Percentiles rank a stretch among this genome's conserved stretches.
phyloP scores from a whole-genome alignment of 2,329 filamentous ascomycete species.

The Davidsoniella virescens region DNA sequence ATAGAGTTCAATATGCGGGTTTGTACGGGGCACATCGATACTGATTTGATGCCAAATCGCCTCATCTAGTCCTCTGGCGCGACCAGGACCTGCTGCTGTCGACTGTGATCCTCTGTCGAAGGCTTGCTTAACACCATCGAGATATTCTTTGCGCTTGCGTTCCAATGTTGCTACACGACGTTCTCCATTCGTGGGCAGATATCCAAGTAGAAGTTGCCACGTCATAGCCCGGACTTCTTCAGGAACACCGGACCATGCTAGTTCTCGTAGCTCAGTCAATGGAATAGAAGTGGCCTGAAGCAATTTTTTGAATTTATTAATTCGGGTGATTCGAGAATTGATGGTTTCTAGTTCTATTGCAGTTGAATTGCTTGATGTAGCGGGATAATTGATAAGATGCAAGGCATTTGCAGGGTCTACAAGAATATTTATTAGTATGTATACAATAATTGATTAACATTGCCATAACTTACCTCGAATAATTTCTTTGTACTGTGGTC shows the following conservation, averaged over 20 bases:
- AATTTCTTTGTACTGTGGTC: conserved; percentile 96
- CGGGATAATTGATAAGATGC: conserved; percentile 80
- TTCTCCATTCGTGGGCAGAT: conserved; percentile 92
- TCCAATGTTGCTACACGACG: conserved; percentile 78
- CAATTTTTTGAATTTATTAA: conserved; percentile 97
- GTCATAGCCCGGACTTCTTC: conserved; percentile 95
- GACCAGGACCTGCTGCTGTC: conserved; percentile 16
- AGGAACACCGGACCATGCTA: conserved; percentile 89
- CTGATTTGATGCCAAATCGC: conserved; percentile 99
- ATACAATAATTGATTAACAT: background rate
- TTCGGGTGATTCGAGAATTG: conserved; percentile 74
- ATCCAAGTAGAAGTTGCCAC: conserved; percentile 93
- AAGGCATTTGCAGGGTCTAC: conserved; percentile 76
- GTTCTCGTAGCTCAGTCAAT: conserved; percentile 62
- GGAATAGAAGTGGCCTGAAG: conserved; percentile 84
- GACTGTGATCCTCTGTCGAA: conserved; percentile 43
- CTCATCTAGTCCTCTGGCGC: conserved; percentile 64
- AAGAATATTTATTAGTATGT: conserved; percentile 12
- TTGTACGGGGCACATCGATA: conserved; percentile 92
- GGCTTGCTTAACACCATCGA: conserved; percentile 69
- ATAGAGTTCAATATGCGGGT: conserved; percentile 89
- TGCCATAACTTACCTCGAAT: conserved; percentile 40
- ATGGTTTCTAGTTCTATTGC: conserved; percentile 75
- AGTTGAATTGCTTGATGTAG: conserved; percentile 54
- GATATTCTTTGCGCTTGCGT: conserved; percentile 87